Conservation (phyloP, 768 basidiomycete species). For the Pleurotus pulmonarius region DNA sequence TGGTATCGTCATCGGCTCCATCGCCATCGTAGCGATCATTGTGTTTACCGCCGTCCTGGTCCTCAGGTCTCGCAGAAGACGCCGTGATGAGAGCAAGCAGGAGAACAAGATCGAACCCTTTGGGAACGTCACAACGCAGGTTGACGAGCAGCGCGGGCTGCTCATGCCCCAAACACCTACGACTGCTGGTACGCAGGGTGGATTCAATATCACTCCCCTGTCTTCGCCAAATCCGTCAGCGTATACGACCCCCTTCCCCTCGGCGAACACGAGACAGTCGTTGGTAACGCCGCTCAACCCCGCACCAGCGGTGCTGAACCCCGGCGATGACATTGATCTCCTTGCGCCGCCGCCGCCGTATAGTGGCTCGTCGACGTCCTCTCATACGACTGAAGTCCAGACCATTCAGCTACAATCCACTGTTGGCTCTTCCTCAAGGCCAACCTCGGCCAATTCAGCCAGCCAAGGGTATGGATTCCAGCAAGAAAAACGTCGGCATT, state of each 20-base stretch:
- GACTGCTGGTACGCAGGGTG: neutral
- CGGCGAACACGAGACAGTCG: neutral
- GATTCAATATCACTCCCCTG: neutral
- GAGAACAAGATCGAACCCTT: slow-evolving; percentile 1
- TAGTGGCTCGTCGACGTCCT: neutral
- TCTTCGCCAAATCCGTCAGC: neutral
- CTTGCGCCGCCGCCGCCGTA: slow-evolving; percentile 3
- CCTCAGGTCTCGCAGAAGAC: neutral
- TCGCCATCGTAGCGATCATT: slow-evolving; percentile 10
- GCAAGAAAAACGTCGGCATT: neutral
- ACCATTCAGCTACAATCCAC: neutral
- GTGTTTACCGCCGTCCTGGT: slow-evolving; percentile 9
- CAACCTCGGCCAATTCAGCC: neutral
- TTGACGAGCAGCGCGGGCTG: slow-evolving; percentile 3
- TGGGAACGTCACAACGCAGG: neutral
- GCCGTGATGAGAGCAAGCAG: neutral
- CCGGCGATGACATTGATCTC: neutral
- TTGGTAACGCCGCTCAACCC: neutral
- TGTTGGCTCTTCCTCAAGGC: neutral
- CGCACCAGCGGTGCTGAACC: neutral
- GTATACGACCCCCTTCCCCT: neutral
- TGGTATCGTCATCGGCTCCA: slow-evolving; percentile 15
- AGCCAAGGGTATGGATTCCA: neutral
- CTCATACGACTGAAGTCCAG: neutral
- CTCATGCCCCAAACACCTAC: slow-evolving; percentile 3